Base-by-base conservation (phyloP, 2,329 filamentous ascomycete genomes). In the Colletotrichum cereale region DNA sequence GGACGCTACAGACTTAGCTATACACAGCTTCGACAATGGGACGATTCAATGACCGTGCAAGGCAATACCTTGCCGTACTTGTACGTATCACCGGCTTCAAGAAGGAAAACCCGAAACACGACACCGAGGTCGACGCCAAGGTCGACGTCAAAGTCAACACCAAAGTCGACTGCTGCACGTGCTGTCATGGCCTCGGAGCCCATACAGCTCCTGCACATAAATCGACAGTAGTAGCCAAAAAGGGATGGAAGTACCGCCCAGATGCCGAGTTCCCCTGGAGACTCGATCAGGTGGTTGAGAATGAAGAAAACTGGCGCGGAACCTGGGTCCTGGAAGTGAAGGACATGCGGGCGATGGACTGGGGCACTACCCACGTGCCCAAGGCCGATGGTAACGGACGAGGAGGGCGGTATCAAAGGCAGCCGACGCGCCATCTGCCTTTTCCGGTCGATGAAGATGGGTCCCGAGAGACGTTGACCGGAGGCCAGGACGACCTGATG, bases 251-350 rank as follows among this genome's bases (percentile, higher is more conserved):
- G 6, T 61, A 53, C 16, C 52, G 4, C 38, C 65, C 44, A 36
- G 34, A 65, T 47, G 63, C 50, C 40, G 72, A 75, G 53, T 75
- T 73, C 60, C 64, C 73, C 60, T 75, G 73, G 71, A 52, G 62
- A 68, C 36, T 72, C 26, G 50, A 64, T 40, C 67, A 72, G 40
- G 29, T 71, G 24, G 66, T 75, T 31, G 62, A 75, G 6, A 48
- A 66, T 61, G 74, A 76, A 63, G 74, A 74, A 38, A 76, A 76
- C 72, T 76, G 75, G 75, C 73, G 74, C 52, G 70, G 74, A 36
- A 76, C 72, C 29, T 76, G 73, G 74, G 66, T 71, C 14, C 57
- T 74, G 36, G 74, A 75, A 62, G 73, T 75, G 3, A 75, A 75
- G 53, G 74, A 75, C 55, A 40, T 75, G 62, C 48, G 18, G 61